Base-by-base conservation (phyloP, 2,329 filamentous ascomycete genomes). In the Alternaria gansuensis region DNA sequence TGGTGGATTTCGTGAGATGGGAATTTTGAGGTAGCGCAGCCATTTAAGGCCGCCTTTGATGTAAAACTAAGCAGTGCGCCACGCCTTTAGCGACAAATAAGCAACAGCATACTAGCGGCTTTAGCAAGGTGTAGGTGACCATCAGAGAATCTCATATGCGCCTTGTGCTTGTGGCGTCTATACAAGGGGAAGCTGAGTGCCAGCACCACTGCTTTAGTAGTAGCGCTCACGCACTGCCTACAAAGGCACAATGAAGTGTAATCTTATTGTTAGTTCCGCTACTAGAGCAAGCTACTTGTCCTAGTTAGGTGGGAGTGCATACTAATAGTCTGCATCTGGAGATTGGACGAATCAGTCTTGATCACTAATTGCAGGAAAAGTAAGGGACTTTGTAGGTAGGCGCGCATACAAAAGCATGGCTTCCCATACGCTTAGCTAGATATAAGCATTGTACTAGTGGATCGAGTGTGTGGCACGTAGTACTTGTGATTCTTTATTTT, bases 141-240 rank as follows among this genome's bases (percentile, higher is more conserved):
- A 46, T 34, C 29, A 46, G 4, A 8, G 29, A 34, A 29, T 21
- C 29, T 24, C 13, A 28, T 53, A 21, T 9, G 50, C 29, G 39
- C 39, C 39, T 53, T 34, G 23, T 23, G n/a, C 21, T 53, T 44
- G 14, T 34, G 23, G 29, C n/a, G 14, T 36, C 23, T 29, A 34
- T 24, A 23, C 37, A 40, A 51, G 28, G 26, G 34, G 34, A 51
- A 26, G 8, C n/a, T 51, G 21, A 26, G 48, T 14, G 33, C 48
- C 26, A 51, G 48, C 26, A 5, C 34, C 48, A 6, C 48, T 51
- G 48, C 48, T 39, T 39, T 14, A 51, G 14, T 26, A 39, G 34
- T 51, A 29, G 34, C 34, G 10, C 33, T 13, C 23, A 40, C 23
- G 37, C 37, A 40, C 21, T 40, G 9, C 37, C 17, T 21, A 10